Evolutionary conservation across 352 stramenopile species (phyloP), one percentile per base, ranked within the genome.

Genomic region (Peronospora belbahrii): DNA sequence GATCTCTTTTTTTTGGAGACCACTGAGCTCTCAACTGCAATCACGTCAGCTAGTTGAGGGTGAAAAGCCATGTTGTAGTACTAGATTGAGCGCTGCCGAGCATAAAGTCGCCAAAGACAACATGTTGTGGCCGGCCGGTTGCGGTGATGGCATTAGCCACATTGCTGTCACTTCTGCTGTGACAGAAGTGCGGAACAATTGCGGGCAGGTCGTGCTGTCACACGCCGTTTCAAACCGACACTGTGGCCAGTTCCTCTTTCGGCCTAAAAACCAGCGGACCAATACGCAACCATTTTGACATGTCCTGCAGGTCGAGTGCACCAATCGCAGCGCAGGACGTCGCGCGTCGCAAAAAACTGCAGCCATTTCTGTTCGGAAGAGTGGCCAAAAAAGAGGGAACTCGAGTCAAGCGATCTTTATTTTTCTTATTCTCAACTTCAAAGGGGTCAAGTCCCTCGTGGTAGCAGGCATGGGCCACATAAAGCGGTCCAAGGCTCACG

Each of bases 351-450:
- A 28, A 17, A n/a, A n/a, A n/a, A 11, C 11, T 42, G 28, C 31
- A 51, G 28, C 41, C 42, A 47, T 35, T 47, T 45, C 34, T 20
- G 37, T 52, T 48, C 34, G 36, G 31, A 46, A 37, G 11, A 40
- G 33, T 34, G 39, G 39, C 48, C 39, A 34, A 18, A n/a, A n/a
- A 40, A 48, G 33, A 46, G 33, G 38, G 7, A 28, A 6, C 24
- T 6, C 11, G 45, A 48, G 52, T 46, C 43, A 59, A 38, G 24
- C 30, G 35, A 48, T 57, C 46, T 41, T 34, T 44, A 36, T 42
- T 40, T 44, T 54, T 62, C 55, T 58, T 59, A 59, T 59, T 63
- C n/a, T n/a, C n/a, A n/a, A n/a, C n/a, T n/a, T n/a, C 42, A 52
- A 64, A 64, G 50, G 41, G 55, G 14, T 61, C 52, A 51, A 51